Evolutionary conservation across 1,139 yeast species (phyloP).

Genomic region (Kurtzmaniella natalensis): DNA sequence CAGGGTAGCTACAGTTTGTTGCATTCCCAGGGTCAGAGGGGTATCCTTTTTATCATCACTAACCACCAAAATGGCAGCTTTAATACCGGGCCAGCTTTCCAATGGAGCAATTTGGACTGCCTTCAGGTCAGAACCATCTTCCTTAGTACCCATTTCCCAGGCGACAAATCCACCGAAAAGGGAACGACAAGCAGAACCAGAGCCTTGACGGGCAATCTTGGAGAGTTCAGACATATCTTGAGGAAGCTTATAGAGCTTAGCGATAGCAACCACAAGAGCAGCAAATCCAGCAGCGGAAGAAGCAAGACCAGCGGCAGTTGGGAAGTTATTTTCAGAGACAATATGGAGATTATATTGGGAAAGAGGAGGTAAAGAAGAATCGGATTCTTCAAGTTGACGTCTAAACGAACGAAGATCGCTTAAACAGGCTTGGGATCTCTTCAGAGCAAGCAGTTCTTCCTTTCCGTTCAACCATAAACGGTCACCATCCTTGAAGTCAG

Average conservation of each 20-base stretch:
- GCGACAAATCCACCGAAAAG: slow-evolving; percentile 97
- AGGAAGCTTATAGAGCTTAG: slow-evolving; percentile 76
- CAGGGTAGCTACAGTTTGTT: slow-evolving; percentile 84
- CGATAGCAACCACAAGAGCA: slow-evolving; percentile 84
- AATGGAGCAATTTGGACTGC: slow-evolving; percentile 88
- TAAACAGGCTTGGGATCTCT: slow-evolving; percentile 78
- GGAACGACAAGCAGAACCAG: slow-evolving; percentile 97
- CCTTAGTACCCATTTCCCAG: slow-evolving; percentile 88
- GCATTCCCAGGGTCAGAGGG: slow-evolving; percentile 96
- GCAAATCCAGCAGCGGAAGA: slow-evolving; percentile 99
- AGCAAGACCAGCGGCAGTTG: slow-evolving; percentile 98
- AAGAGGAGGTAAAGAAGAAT: slow-evolving; percentile 53
- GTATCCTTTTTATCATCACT: slow-evolving; percentile 92
- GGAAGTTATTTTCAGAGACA: slow-evolving; percentile 93
- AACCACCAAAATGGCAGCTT: slow-evolving; percentile 88
- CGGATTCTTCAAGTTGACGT: slow-evolving; percentile 44
- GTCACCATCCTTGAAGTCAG: slow-evolving; percentile 50
- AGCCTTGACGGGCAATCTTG: slow-evolving; percentile 93
- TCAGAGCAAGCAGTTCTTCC: slow-evolving; percentile 59
- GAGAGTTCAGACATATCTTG: slow-evolving; percentile 80
- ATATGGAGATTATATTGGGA: slow-evolving; percentile 68
- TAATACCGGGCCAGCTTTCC: slow-evolving; percentile 88
- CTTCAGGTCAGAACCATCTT: slow-evolving; percentile 81
- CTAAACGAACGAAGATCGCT: slow-evolving; percentile 71
- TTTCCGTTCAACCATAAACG: slow-evolving; percentile 79